These are phyloP conservation scores for Penicillium psychrofluorescens DNA, from an alignment of 495 filamentous ascomycete genomes.

Conservation along the genomic window DNA sequence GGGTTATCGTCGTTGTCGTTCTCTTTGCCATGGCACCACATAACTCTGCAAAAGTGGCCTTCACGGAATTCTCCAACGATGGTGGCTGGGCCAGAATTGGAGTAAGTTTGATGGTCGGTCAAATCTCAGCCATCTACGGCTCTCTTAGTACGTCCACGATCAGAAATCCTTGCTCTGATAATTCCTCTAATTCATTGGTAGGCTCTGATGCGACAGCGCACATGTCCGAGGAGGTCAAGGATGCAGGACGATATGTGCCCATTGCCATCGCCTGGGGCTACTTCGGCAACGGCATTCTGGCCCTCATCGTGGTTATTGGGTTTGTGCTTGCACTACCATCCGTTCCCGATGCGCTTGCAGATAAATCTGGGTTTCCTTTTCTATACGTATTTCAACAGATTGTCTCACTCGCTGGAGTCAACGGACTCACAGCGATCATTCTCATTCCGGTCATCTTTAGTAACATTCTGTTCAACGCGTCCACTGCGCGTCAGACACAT, in stretches of 20 bases:
- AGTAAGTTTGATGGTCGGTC: conserved; percentile 42
- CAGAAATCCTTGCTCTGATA: too few species aligned
- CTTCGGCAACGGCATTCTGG: conserved; percentile 28
- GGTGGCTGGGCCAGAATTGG: conserved; percentile 44
- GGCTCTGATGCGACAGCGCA: conserved; percentile 29
- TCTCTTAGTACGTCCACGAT: conserved; percentile 15
- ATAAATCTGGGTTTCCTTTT: conserved; percentile 21
- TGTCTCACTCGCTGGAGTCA: conserved; percentile 12
- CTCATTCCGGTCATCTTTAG: conserved; percentile 29
- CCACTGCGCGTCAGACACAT: conserved; percentile 31
- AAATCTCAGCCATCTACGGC: conserved; percentile 32
- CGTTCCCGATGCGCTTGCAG: conserved; percentile 20
- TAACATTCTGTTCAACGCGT: conserved; percentile 24
- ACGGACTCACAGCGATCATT: conserved; percentile 25
- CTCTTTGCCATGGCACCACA: conserved; percentile 38
- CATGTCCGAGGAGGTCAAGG: conserved; percentile 40
- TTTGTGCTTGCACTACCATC: conserved; percentile 34
- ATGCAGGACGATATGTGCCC: conserved; percentile 32
- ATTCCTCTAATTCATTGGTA: neutral
- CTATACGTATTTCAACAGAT: conserved; percentile 21
- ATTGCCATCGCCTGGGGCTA: conserved; percentile 31
- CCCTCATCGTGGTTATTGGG: conserved; percentile 29
- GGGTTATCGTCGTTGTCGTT: conserved; percentile 22
- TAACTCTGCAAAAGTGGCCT: conserved; percentile 30
- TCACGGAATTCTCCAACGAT: conserved; percentile 37